phyloP scores from a whole-genome alignment of 2,329 filamentous ascomycete genomes.

The Mycocentrospora acerina region DNA sequence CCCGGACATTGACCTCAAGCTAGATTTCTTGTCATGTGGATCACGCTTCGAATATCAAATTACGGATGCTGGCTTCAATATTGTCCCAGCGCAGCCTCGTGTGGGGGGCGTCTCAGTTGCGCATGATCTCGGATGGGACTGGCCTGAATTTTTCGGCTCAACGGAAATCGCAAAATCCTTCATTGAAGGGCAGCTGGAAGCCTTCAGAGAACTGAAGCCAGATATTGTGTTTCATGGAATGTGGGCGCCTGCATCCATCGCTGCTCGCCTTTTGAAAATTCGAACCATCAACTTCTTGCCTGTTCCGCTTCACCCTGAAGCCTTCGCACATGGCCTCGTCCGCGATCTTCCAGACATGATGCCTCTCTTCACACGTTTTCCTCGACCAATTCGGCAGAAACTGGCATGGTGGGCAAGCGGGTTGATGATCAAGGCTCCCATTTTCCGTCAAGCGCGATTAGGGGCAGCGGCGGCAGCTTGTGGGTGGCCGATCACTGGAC shows the following conservation, averaged over 20 bases:
- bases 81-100: conserved; percentile 32
- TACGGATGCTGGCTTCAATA: conserved; percentile 32
- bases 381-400: conserved; percentile 27
- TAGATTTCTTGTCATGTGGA: conserved; percentile 35
- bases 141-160: conserved; percentile 38
- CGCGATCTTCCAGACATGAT: conserved; percentile 36
- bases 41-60: conserved; percentile 35
- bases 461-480: conserved; percentile 30
- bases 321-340: conserved; percentile 33
- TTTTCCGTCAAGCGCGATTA: conserved; percentile 34
- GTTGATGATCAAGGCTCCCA: conserved; percentile 34
- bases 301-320: conserved; percentile 29
- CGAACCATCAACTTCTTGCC: conserved; percentile 37
- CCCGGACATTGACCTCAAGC: conserved; percentile 23
- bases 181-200: conserved; percentile 34
- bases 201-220: conserved; percentile 29
- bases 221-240: conserved; percentile 39
- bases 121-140: conserved; percentile 37
- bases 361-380: conserved; percentile 33
- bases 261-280: conserved; percentile 32
- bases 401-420: conserved; percentile 30
- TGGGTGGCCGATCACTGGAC: conserved; percentile 32
- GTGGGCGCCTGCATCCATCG: conserved; percentile 36
- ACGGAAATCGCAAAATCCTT: conserved; percentile 33
- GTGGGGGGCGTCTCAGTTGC: conserved; percentile 35